Evolutionary conservation across 306 rosid genomes (phyloP), one percentile per base, ranked within the genome.

Genomic region (Datisca glomerata): DNA sequence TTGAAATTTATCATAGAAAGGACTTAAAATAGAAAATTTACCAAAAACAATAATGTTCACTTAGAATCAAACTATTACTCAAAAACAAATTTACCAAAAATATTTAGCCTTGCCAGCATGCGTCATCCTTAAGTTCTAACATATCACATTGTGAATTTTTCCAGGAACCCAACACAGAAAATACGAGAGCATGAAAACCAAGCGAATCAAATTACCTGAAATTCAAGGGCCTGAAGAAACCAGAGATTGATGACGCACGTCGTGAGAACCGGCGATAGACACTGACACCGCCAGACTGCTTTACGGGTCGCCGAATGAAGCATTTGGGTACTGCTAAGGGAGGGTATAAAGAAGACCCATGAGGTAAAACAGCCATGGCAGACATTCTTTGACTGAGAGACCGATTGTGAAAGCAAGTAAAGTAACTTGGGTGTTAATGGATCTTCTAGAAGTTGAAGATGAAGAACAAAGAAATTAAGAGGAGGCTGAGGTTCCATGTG

Each of bases 301-400:
- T 57, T 39, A 25, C 24, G 29, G 58, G 49, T 45, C 9, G n/a
- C 18, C 20, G 54, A 37, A 12, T 32, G 27, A 21, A 54, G 5
- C 31, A 47, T 20, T 21, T 51, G 40, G 61, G 65, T 35, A 22
- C 46, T 24, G 18, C 12, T 23, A 43, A 5, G 41, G 34, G 59
- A 11, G 55, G 41, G 49, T 25, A 43, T 20, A 68, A 9, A 20
- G 18, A 39, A 39, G 45, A 54, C 37, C 49, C 64, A 15, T 13
- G 16, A 6, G 58, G 19, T 22, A 62, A 66, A 65, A 59, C 51
- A 8, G 64, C 51, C 38, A 65, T 45, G 53, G 50, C 45, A 48
- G 51, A 65, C 64, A 46, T 48, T 24, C 18, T 50, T 28, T 24
- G 60, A 63, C 64, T 49, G 44, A 17, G 50, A 11, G 38, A 39